Evolutionary conservation across 148 eudicot genomes (phyloP), one percentile per base, ranked within the genome.

Genomic region (Euryodendron excelsum): DNA sequence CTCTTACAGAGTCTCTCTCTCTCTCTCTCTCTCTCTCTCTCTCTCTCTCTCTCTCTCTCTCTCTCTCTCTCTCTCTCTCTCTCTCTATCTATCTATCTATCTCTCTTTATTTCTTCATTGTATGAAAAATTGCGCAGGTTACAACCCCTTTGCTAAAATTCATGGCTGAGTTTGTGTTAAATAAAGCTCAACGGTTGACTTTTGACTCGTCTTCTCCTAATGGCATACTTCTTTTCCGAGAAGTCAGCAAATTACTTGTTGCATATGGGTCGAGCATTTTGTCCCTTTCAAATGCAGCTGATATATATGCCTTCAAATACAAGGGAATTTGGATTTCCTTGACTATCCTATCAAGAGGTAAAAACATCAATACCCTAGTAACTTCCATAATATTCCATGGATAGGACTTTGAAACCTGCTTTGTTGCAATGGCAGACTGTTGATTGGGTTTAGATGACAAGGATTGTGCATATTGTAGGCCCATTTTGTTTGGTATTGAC

Each of bases 291-390:
- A 91, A 82, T 83, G 82, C 62, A 59, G 82, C 90, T 62, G 97
- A 93, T 73, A 81, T 89, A 4, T 93, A 93, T 89, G 81, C 87
- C 50, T 93, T 87, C 87, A 93, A 93, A 79, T 93, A 93, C 88
- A 93, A 93, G 82, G 97, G 97, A 63, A 91, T 91, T 79, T 93
- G 97, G 94, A 91, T 93, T 68, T 89, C 88, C 36, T 82, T 93
- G 72, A 91, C 91, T 65, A 86, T 93, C 67, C 87, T 93, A 44
- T 77, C 94, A 48, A 86, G 92, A 85, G 94, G 97, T 93, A 88
- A 73, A 81, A 75, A 5, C 72, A n/a, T 67, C 10, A 37, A 41
- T 25, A 5, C 41, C 39, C n/a, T n/a, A n/a, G n/a, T n/a, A 27
- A 27, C 30, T 63, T 28, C n/a, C 30, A 10, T 63, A 3, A 33